phyloP scores from a whole-genome alignment of 441 rosid genomes.

The Gossypium davidsonii region DNA sequence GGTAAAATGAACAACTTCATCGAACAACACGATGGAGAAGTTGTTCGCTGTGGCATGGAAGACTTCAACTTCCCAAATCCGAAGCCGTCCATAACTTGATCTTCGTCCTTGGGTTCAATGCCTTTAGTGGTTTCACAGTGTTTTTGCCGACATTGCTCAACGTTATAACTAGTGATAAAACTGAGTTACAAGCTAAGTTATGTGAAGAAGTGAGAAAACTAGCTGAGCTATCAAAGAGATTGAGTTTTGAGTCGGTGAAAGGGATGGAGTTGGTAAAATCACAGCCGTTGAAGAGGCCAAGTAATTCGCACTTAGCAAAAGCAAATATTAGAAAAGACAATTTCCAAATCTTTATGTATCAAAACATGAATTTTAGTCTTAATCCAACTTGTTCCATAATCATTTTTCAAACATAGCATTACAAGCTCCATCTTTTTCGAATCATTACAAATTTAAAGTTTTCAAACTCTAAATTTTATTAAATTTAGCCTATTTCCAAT shows the following conservation, averaged over 20 bases:
- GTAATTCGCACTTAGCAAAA: not conserved
- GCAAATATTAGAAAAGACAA: too few relatives aligned
- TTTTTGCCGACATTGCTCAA: conserved; percentile 42
- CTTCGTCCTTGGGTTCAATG: conserved; percentile 64
- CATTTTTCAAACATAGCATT: too few relatives aligned
- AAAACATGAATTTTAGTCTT: too few relatives aligned
- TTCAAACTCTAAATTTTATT: too few relatives aligned
- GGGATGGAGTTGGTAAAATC: conserved; percentile 42
- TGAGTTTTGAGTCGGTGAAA: conserved; percentile 51
- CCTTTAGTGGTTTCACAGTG: conserved; percentile 68
- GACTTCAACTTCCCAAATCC: conserved; percentile 51
- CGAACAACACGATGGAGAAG: conserved; percentile 39
- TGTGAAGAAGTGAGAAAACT: conserved; percentile 46
- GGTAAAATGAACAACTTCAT: conserved; percentile 27
- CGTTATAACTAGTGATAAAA: conserved; percentile 30
- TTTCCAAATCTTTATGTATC: too few relatives aligned
- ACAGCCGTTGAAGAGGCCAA: not conserved
- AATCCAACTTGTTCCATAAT: too few relatives aligned
- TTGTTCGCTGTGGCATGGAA: conserved; percentile 31
- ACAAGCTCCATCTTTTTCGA: too few relatives aligned
- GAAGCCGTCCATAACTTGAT: conserved; percentile 61
- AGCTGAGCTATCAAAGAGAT: conserved; percentile 23
- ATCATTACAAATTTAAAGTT: too few relatives aligned
- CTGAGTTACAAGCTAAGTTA: conserved; percentile 54
- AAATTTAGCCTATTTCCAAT: too few relatives aligned